Base-by-base conservation (phyloP, 768 basidiomycete genomes). In the Gloeostereum incarnatum region DNA sequence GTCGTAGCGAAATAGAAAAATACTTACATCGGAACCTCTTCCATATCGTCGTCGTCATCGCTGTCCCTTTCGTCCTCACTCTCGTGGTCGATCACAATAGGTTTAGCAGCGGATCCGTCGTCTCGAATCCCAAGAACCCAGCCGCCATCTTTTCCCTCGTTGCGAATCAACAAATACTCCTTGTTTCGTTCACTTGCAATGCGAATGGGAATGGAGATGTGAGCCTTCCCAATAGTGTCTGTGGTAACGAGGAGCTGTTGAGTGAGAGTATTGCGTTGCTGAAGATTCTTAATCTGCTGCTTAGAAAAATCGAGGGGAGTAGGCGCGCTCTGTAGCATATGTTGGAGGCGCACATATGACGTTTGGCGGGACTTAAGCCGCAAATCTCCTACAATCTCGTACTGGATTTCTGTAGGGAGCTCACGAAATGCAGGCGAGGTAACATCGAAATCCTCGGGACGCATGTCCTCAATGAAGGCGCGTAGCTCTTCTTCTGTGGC, bases 351-450 rank as follows among this genome's bases (percentile, higher is more conserved):
- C 22, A 78, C 79, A 61, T 93, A 84, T 6, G 90, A 94, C 9
- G 89, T 93, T 59, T 97, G 93, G 3, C 96, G 75, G 1, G 93
- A 97, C 58, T 91, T 92, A 40, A 96, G 68, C 3, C 96, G 78
- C 34, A 98, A 66, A 62, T 99, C 96, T 38, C 94, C 93, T 23
- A 98, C 81, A 47, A 99, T 94, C 62, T 99, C 96, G 59, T 98
- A 99, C 50, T 99, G 91, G 16, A 96, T 78, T 56, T 98, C 93
- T 0, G 90, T 94, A 2, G 96, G 93, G 2, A 98, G 74, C 45
- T 89, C 86, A 17, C 81, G 75, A 55, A 99, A 99, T 14, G 81
- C 88, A 4, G 88, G 73, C 2, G 92, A 92, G 13, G 79, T 72
- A 39, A 96, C 75, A 52, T 98, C 94, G 49, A 98, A 88, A 52